A percentile compares a stretch with the other conserved stretches of the same genome.
phyloP scores from a whole-genome alignment of 148 eudicot species.

The Talinum fruticosum region DNA sequence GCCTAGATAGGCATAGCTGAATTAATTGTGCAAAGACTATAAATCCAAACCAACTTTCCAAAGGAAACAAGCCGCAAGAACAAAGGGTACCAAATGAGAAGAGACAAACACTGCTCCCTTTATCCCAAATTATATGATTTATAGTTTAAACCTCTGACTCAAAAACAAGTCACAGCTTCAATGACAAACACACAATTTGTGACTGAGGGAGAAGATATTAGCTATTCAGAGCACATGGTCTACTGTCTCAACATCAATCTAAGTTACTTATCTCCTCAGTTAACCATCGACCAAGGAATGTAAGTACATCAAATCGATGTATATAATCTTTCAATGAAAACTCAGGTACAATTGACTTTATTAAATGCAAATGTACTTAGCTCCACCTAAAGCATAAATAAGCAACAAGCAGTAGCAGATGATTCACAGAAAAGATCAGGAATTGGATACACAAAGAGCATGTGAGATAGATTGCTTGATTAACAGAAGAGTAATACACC shows the following conservation, averaged over 20 bases:
- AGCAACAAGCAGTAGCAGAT: not conserved
- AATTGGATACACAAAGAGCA: not conserved
- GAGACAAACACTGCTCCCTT: not conserved
- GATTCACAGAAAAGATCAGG: not conserved
- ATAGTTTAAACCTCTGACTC: not conserved
- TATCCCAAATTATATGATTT: not conserved
- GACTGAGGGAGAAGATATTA: no score
- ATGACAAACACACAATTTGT: no score
- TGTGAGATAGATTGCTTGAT: conserved; percentile 1
- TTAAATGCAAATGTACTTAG: conserved; percentile 3
- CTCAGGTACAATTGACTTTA: not conserved
- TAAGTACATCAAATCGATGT: not conserved
- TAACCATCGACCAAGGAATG: not conserved
- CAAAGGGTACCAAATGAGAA: not conserved
- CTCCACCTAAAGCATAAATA: not conserved
- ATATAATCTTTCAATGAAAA: not conserved
- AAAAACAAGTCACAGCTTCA: no score
- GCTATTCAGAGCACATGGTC: not conserved
- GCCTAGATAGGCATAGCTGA: not conserved
- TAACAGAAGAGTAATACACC: conserved; percentile 9
- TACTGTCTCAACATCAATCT: not conserved
- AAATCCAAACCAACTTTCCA: not conserved
- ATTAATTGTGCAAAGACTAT: not conserved
- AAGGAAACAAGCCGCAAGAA: not conserved
- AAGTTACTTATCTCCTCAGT: not conserved